Evolutionary conservation across 2,329 filamentous ascomycete genomes (phyloP).

Genomic region (Phaeosphaeriaceae sp.): DNA sequence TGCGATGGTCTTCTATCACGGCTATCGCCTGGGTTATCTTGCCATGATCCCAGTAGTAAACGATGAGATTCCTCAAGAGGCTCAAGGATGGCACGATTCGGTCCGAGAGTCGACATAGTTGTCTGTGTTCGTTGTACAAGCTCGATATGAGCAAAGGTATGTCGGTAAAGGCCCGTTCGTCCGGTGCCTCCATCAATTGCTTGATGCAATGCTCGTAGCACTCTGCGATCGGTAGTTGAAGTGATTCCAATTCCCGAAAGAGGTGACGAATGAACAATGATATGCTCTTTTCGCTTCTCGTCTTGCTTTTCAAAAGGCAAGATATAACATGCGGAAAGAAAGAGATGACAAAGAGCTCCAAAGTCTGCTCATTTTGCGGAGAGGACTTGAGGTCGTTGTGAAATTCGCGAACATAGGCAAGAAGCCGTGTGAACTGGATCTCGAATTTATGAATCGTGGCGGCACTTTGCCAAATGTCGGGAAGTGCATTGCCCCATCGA

Average conservation of each 20-base stretch:
- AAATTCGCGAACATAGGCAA: constrained; percentile 29
- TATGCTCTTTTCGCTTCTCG: constrained; percentile 28
- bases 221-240: constrained; percentile 24
- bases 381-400: constrained; percentile 30
- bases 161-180: background rate
- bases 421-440: constrained; percentile 20
- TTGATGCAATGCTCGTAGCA: constrained; percentile 40
- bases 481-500: constrained; percentile 16
- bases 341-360: constrained; percentile 34
- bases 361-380: constrained; percentile 14
- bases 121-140: constrained; percentile 35
- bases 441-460: constrained; percentile 32
- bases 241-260: constrained; percentile 29
- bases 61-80: constrained; percentile 29
- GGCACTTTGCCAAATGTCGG: constrained; percentile 35
- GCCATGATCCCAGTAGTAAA: constrained; percentile 23
- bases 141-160: constrained; percentile 3
- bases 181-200: constrained; percentile 30
- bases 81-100: constrained; percentile 26
- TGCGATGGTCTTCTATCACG: constrained; percentile 34
- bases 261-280: constrained; percentile 33
- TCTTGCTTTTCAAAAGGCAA: constrained; percentile 30
- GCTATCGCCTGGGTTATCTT: constrained; percentile 27
- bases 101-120: constrained; percentile 21
- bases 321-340: constrained; percentile 39